Base-by-base conservation (phyloP, 164 flowering plant genomes). In the Cinnamomum chago region DNA sequence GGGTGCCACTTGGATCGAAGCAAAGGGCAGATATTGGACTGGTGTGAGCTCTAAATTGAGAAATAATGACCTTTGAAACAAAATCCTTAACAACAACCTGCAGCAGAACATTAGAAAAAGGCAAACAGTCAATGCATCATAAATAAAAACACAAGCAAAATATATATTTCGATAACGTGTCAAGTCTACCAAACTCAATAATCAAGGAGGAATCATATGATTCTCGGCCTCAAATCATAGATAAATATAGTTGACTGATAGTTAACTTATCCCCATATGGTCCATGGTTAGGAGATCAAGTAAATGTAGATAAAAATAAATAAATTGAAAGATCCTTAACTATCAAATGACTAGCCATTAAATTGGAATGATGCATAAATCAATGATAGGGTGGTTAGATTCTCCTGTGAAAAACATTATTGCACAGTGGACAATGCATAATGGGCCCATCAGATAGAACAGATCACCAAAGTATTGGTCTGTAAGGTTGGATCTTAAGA, bases 1-100 rank as follows among this genome's bases (percentile, higher is more conserved):
- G 89, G 58, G 97, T 95, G 60, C 97, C 97, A 82, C 97, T 92
- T 55, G 93, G 97, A 75, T 95, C 98, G 83, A 95, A 95, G 80
- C 94, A 89, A 24, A 95, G 80, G 51, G 97, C 97, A 77, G 97
- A 93, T 70, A 95, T 88, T 47, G 98, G 98, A 85, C 98, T 93
- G 24, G 90, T 86, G 81, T 95, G 98, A 67, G 98, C 97, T 79
- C 85, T 87, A 78, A 95, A 95, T 62, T 95, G 98, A 70, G 98
- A 85, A 71, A 95, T 74, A 74, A 90, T 86, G 74, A 90, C 88
- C 81, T 83, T 84, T 62, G 95, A 87, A 67, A 84, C 83, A 82
- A 95, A 82, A 80, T 95, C 98, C 83, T 89, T 90, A 24, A 95
- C 83, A 65, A 84, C 89, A 79, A 95, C 96, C 99, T 93, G 93